These are phyloP conservation scores for Zarea fungicola DNA, from an alignment of 2,329 filamentous ascomycete genomes.

Conservation along the genomic window DNA sequence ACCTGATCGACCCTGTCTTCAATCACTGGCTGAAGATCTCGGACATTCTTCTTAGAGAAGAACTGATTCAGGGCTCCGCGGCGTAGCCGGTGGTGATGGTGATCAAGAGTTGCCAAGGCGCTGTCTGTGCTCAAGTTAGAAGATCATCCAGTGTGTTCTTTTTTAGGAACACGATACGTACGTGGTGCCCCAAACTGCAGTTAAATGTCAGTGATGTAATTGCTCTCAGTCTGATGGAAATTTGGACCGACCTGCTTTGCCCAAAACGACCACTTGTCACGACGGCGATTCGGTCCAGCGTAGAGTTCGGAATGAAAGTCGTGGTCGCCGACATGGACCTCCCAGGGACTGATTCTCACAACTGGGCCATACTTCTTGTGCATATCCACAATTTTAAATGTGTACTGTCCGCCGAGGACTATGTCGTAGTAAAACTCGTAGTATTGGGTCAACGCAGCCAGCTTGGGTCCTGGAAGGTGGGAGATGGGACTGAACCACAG, in stretches of 20 bases:
- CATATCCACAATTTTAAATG: slow-evolving; percentile 35
- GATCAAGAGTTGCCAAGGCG: slow-evolving; percentile 30
- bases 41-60: slow-evolving; percentile 32
- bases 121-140: slow-evolving; percentile 23
- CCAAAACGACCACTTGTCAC: slow-evolving; percentile 32
- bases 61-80: slow-evolving; percentile 31
- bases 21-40: slow-evolving; percentile 33
- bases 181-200: slow-evolving; percentile 29
- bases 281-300: slow-evolving; percentile 23
- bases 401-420: slow-evolving; percentile 36
- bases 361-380: slow-evolving; percentile 38
- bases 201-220: not conserved
- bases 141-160: slow-evolving; percentile 1
- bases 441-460: slow-evolving; percentile 34
- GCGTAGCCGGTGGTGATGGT: slow-evolving; percentile 29
- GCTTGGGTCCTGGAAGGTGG: slow-evolving; percentile 33
- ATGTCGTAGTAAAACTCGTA: slow-evolving; percentile 42
- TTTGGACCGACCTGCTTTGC: slow-evolving; percentile 28
- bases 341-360: slow-evolving; percentile 35
- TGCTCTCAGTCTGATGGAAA: not conserved
- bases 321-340: slow-evolving; percentile 33
- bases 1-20: slow-evolving; percentile 32
- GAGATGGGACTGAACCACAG: slow-evolving; percentile 34
- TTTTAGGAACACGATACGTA: slow-evolving; percentile 15
- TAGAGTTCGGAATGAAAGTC: slow-evolving; percentile 37